Evolutionary conservation across 805 yeast genomes (phyloP).

Genomic region (Suhomyces pyralidae): DNA sequence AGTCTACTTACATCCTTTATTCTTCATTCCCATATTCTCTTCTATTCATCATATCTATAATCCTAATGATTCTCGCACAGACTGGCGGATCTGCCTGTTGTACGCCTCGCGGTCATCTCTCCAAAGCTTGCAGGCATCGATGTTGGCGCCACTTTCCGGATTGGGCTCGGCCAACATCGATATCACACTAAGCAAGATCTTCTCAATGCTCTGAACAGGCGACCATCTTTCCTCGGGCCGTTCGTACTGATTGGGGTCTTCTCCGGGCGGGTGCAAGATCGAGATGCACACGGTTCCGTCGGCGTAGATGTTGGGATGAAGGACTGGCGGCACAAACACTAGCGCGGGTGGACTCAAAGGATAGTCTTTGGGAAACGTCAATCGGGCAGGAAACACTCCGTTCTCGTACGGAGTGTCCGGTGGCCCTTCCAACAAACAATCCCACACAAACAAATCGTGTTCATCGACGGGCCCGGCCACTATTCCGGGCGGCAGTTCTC

Average conservation of each 20-base stretch:
- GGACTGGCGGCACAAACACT: constrained; percentile 72
- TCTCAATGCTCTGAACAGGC: constrained; percentile 97
- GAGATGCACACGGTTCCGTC: constrained; percentile 97
- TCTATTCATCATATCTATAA: constrained; percentile 28
- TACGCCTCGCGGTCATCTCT: constrained; percentile 75
- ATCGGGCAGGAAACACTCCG: constrained; percentile 78
- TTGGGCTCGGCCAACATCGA: constrained; percentile 98
- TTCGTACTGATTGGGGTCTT: constrained; percentile 95
- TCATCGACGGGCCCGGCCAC: constrained; percentile 87
- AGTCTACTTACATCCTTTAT: background rate
- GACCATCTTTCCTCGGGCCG: constrained; percentile 97
- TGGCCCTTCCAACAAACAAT: constrained; percentile 81
- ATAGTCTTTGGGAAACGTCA: constrained; percentile 74
- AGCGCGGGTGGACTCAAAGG: constrained; percentile 81
- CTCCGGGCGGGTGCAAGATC: constrained; percentile 93
- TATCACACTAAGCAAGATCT: constrained; percentile 86
- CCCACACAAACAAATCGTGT: constrained; percentile 75
- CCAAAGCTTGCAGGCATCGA: constrained; percentile 81
- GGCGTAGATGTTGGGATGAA: constrained; percentile 91
- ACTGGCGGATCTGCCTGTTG: constrained; percentile 58
- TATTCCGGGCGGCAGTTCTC: constrained; percentile 92
- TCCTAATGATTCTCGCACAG: constrained; percentile 72
- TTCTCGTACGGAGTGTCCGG: constrained; percentile 81
- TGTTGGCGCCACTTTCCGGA: constrained; percentile 92
- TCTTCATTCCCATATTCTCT: background rate